Conservation (phyloP, 164 flowering plant species). For the Magnolia officinalis region DNA sequence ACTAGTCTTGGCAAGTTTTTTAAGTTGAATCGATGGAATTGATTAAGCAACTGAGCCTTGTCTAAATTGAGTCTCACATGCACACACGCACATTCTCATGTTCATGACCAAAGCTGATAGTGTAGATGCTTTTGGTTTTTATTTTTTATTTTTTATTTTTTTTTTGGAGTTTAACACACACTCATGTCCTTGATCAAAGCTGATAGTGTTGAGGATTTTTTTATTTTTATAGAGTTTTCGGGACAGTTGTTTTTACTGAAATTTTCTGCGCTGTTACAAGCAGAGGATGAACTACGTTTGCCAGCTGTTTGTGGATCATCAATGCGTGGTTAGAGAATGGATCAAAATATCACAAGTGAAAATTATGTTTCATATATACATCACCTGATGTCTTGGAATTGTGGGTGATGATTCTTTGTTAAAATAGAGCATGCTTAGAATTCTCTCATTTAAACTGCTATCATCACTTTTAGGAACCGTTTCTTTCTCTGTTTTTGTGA, state of each 20-base stretch:
- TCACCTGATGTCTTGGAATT: background rate
- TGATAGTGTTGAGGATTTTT: no score
- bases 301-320: slow-evolving; percentile 84
- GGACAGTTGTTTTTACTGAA: background rate
- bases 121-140: no score
- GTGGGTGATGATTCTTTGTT: background rate
- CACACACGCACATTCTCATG: no score
- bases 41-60: no score
- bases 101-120: no score
- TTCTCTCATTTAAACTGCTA: background rate
- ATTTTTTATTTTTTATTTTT: no score
- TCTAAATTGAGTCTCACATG: no score
- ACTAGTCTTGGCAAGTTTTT: no score
- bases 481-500: background rate
- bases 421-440: background rate
- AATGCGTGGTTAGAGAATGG: slow-evolving; percentile 47
- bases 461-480: background rate
- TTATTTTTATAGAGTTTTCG: no score
- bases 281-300: slow-evolving; percentile 75
- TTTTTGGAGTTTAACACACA: no score
- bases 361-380: background rate
- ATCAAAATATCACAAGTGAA: background rate
- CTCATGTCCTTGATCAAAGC: no score
- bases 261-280: slow-evolving; percentile 33
- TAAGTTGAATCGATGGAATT: no score